phyloP scores from a whole-genome alignment of 1,139 yeast species.

The Pichia sp. region DNA sequence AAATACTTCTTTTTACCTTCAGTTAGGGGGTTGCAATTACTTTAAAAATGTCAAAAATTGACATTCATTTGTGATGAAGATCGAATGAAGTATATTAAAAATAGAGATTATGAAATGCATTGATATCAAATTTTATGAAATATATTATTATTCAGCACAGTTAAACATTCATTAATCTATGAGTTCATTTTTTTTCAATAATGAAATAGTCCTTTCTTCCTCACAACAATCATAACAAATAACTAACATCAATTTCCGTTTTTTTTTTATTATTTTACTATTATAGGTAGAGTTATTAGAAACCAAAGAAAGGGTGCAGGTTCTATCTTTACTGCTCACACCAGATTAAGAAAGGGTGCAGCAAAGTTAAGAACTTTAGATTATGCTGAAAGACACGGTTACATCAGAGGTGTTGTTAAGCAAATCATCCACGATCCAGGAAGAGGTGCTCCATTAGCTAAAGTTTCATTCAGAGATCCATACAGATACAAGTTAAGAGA shows the following conservation, averaged over 20 bases:
- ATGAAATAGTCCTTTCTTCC: not conserved
- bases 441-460: conserved; percentile 99
- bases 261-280: not conserved
- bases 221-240: not conserved
- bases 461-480: conserved; percentile 99
- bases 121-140: too few species aligned
- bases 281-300: conserved; percentile 98
- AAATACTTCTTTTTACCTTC: too few species aligned
- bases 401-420: conserved; percentile 98
- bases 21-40: too few species aligned
- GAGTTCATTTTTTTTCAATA: too few species aligned
- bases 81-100: too few species aligned
- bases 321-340: conserved; percentile 99
- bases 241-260: conserved; percentile 16
- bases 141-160: too few species aligned
- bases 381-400: conserved; percentile 99
- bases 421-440: conserved; percentile 99
- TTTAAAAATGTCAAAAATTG: too few species aligned
- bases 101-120: too few species aligned
- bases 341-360: conserved; percentile 99
- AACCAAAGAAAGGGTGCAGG: conserved; percentile 99
- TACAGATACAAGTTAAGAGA: conserved; percentile 97
- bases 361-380: conserved; percentile 99
- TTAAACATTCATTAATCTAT: too few species aligned
- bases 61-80: too few species aligned